These are phyloP conservation scores for Aureobasidium lini DNA, from an alignment of 2,329 filamentous ascomycete species.

Conservation along the genomic window DNA sequence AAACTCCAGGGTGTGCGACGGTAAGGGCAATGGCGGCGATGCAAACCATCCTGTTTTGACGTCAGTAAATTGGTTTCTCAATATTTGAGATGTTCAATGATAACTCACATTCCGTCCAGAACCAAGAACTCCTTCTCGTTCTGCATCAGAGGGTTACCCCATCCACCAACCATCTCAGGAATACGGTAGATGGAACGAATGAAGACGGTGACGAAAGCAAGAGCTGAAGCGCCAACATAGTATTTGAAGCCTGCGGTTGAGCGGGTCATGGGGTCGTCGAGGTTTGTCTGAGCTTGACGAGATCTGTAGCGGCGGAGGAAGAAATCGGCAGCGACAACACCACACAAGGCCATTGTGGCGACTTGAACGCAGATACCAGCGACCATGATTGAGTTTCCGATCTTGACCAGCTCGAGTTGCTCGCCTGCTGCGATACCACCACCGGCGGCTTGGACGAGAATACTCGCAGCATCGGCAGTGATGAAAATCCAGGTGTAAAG, in stretches of 20 bases:
- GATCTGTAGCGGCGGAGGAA: slow-evolving; percentile 18
- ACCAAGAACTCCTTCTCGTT: slow-evolving; percentile 41
- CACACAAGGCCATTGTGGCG: slow-evolving; percentile 36
- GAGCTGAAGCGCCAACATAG: slow-evolving; percentile 48
- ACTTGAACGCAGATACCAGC: slow-evolving; percentile 40
- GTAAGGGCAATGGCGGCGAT: slow-evolving; percentile 35
- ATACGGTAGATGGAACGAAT: slow-evolving; percentile 50
- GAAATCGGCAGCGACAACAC: slow-evolving; percentile 36
- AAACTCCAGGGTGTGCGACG: slow-evolving; percentile 39
- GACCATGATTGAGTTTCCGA: slow-evolving; percentile 39
- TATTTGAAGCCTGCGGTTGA: slow-evolving; percentile 36
- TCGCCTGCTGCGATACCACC: slow-evolving; percentile 35
- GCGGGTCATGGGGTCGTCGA: neutral
- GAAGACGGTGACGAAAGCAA: slow-evolving; percentile 58
- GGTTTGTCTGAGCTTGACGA: neutral
- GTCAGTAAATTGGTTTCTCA: neutral
- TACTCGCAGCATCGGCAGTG: slow-evolving; percentile 39
- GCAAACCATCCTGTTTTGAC: slow-evolving; percentile 36
- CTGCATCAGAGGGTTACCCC: slow-evolving; percentile 41
- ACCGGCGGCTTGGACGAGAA: slow-evolving; percentile 38
- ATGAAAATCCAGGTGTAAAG: slow-evolving; percentile 47
- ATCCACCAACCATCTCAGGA: slow-evolving; percentile 44
- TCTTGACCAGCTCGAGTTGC: slow-evolving; percentile 24
- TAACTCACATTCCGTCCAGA: slow-evolving; percentile 40
- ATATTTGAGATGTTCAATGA: neutral